Base-by-base conservation (phyloP, 805 yeast genomes). In the Metschnikowia chrysomelidarum region DNA sequence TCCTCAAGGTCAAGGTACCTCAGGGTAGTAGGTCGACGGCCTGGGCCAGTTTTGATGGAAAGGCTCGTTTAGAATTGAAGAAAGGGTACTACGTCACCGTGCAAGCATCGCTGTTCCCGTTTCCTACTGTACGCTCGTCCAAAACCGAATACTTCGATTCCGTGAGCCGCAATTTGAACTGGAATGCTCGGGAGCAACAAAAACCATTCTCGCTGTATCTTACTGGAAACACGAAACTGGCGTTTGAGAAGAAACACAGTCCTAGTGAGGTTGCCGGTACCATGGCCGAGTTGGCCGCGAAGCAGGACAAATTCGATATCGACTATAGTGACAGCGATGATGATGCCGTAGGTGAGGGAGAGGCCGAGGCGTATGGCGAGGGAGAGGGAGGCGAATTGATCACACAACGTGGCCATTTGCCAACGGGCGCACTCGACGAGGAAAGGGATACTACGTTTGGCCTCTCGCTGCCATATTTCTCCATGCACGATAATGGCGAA, bases 21-120 rank as follows among this genome's bases (percentile, higher is more conserved):
- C 35, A 55, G 2, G 64, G 78, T 35, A 82, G 95, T 27, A 66
- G 98, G 34, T 78, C 93, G 4, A 86, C 96, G 0, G 97, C 98
- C 0, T 93, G 96, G 95, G 94, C 95, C 1, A 82, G 96, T 2
- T 93, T 93, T 56, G 98, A 93, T 60, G 98, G 98, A 9, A 80
- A 93, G 48, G 79, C 80, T 15, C 68, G 98, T 26, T 82, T 87
- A 4, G 96, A 93, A 56, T 62, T 93, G 30, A 60, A 67, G 21
- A 78, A 77, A 37, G 97, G 98, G 7, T 93, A 87, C 56, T 88
- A 86, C 50, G 85, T 93, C 21, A 77, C 88, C 0, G 75, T 93
- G 11, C 77, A 78, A 24, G 96, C 96, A 0, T 80, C 93, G 29
- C 86, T 88, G 19, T 91, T 76, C 62, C 95, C 96, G 15, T 93